A percentile compares a stretch with the other conserved stretches of the same genome.
Conservation (phyloP, 2,329 filamentous ascomycete genomes). For the Penicillium sp. region DNA sequence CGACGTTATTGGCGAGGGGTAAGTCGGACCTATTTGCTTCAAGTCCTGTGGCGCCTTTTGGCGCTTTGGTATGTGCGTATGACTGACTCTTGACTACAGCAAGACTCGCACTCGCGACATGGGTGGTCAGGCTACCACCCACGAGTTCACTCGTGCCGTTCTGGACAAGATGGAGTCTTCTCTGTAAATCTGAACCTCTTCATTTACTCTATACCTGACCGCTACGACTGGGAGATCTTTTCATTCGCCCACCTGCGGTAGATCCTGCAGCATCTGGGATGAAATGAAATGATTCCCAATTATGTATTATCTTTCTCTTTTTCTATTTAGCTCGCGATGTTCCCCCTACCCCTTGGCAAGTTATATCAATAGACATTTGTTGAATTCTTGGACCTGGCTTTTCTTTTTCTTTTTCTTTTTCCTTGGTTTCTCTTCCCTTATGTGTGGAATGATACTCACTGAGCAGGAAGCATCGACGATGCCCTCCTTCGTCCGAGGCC, state of each 20-base stretch:
- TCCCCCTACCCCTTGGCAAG: conserved; percentile 9
- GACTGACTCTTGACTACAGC: conserved; percentile 42
- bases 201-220: conserved; percentile 12
- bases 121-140: conserved; percentile 82
- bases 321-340: conserved; percentile 24
- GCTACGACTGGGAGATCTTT: conserved; percentile 23
- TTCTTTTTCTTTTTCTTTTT: background rate
- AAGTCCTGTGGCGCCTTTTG: background rate
- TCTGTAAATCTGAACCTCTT: conserved; percentile 44
- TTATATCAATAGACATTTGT: conserved; percentile 24
- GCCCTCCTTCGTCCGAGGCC: too few relatives aligned
- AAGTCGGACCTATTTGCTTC: conserved; percentile 37
- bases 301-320: conserved; percentile 25
- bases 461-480: too few relatives aligned
- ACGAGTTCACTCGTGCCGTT: conserved; percentile 92
- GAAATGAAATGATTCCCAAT: conserved; percentile 15
- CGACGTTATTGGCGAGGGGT: conserved; percentile 84
- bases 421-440: too few relatives aligned
- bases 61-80: background rate
- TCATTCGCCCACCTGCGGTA: conserved; percentile 11
- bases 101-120: conserved; percentile 89
- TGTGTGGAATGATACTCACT: too few relatives aligned
- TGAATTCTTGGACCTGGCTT: conserved; percentile 11
- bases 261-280: conserved; percentile 10
- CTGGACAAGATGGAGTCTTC: conserved; percentile 85